These are phyloP conservation scores for Lipomyces anomalus DNA, from an alignment of 805 yeast species.

Conservation along the genomic window DNA sequence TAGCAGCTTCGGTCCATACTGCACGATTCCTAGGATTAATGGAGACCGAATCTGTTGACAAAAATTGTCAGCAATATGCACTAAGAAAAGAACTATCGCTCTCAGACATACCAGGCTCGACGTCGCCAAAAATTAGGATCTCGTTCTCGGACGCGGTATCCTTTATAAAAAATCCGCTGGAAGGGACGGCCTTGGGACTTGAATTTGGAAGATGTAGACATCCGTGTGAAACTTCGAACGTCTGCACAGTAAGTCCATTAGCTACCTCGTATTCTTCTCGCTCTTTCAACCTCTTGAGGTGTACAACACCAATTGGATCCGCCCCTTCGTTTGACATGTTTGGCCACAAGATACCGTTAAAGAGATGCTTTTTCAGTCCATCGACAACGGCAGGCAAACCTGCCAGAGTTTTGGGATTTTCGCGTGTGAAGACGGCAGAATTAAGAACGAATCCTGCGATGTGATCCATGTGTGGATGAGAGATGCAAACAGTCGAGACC, in stretches of 20 bases:
- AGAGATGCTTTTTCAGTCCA: constrained; percentile 50
- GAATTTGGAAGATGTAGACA: constrained; percentile 17
- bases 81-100: too few relatives aligned
- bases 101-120: too few relatives aligned
- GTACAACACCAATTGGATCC: constrained; percentile 17
- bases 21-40: constrained; percentile 33
- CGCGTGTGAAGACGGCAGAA: constrained; percentile 48
- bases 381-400: constrained; percentile 52
- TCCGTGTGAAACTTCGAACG: constrained; percentile 37
- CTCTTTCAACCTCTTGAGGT: constrained; percentile 16
- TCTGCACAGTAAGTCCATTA: constrained; percentile 16
- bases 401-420: constrained; percentile 41
- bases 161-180: constrained; percentile 57
- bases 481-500: constrained; percentile 39
- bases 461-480: constrained; percentile 87
- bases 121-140: constrained; percentile 73
- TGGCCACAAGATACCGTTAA: constrained; percentile 82
- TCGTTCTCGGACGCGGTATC: constrained; percentile 34
- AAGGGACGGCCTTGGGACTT: constrained; percentile 33
- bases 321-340: constrained; percentile 41
- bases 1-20: constrained; percentile 57
- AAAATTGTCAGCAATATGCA: too few relatives aligned
- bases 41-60: constrained; percentile 50
- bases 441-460: constrained; percentile 62
- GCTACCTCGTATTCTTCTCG: constrained; percentile 13